phyloP scores from a whole-genome alignment of 495 filamentous ascomycete species.

The Penicillium bialowiezense region DNA sequence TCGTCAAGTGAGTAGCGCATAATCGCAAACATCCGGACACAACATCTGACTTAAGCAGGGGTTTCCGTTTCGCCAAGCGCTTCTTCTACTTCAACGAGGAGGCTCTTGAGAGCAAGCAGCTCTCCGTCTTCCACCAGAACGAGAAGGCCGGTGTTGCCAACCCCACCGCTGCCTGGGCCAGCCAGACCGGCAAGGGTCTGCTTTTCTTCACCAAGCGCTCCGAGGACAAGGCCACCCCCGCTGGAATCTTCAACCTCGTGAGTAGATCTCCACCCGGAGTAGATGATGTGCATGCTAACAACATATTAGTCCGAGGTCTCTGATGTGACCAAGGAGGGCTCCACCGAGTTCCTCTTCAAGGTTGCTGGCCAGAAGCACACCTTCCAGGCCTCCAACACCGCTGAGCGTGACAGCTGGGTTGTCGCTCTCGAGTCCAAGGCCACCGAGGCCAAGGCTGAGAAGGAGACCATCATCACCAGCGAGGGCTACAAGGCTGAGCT shows the following conservation, averaged over 20 bases:
- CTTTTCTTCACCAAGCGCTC: constrained; percentile 87
- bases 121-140: constrained; percentile 71
- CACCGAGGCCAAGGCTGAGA: constrained; percentile 72
- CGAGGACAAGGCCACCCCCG: constrained; percentile 73
- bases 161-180: constrained; percentile 81
- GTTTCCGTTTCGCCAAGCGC: constrained; percentile 66
- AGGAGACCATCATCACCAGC: constrained; percentile 62
- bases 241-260: constrained; percentile 83
- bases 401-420: constrained; percentile 91
- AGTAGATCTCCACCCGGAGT: constrained; percentile 19
- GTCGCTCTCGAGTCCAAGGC: constrained; percentile 71
- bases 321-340: constrained; percentile 70
- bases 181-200: constrained; percentile 92
- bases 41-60: constrained; percentile 45
- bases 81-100: constrained; percentile 94
- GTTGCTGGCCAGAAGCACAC: constrained; percentile 82
- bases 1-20: constrained; percentile 73
- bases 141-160: constrained; percentile 80
- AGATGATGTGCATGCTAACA: constrained; percentile 4
- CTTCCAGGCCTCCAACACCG: constrained; percentile 70
- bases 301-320: constrained; percentile 69
- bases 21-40: not conserved
- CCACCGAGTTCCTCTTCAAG: constrained; percentile 80
- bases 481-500: constrained; percentile 78
- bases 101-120: constrained; percentile 69